Conservation (phyloP, 768 basidiomycete species). For the Wakefieldia striispora region DNA sequence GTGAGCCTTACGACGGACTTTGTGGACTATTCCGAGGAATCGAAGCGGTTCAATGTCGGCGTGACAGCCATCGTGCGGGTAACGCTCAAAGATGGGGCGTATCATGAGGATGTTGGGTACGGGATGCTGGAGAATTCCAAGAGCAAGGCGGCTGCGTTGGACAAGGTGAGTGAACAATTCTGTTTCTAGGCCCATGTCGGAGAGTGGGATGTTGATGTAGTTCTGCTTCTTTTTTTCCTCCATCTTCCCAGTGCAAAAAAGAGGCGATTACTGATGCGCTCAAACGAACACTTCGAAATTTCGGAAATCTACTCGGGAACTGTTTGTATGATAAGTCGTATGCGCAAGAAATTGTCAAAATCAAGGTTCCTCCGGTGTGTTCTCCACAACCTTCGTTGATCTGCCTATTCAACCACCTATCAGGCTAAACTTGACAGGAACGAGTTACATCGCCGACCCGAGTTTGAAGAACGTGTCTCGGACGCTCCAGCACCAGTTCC, state of each 20-base stretch:
- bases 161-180: slow-evolving; percentile 67
- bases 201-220: slow-evolving; percentile 3
- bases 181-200: neutral
- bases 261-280: slow-evolving; percentile 95
- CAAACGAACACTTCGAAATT: slow-evolving; percentile 87
- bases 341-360: slow-evolving; percentile 78
- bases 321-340: slow-evolving; percentile 97
- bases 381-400: neutral
- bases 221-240: neutral
- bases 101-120: slow-evolving; percentile 93
- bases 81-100: slow-evolving; percentile 82
- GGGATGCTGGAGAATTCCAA: slow-evolving; percentile 83
- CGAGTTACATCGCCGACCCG: slow-evolving; percentile 69
- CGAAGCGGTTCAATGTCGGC: slow-evolving; percentile 64
- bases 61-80: slow-evolving; percentile 86
- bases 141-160: slow-evolving; percentile 80
- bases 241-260: slow-evolving; percentile 79
- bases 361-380: slow-evolving; percentile 80
- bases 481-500: slow-evolving; percentile 6
- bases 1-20: slow-evolving; percentile 76
- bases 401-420: too few relatives aligned
- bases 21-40: slow-evolving; percentile 70
- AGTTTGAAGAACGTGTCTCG: slow-evolving; percentile 53
- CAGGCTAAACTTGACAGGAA: slow-evolving; percentile 68
- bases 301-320: slow-evolving; percentile 93